Conservation (phyloP, 495 filamentous ascomycete genomes). For the Jackrogersella minutella region DNA sequence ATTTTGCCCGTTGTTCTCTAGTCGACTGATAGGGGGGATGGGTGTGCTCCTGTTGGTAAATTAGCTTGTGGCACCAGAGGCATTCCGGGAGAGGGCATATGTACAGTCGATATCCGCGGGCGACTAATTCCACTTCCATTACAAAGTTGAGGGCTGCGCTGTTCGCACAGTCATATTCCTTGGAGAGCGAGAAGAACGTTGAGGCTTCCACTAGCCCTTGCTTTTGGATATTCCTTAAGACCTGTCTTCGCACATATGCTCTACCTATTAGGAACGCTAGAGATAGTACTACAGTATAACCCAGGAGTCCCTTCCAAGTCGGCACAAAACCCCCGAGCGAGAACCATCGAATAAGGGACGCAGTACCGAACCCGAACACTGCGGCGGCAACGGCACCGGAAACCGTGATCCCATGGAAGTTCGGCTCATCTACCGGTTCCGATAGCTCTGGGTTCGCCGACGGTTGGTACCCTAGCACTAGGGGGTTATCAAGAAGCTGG, state of each 20-base stretch:
- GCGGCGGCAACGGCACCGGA: conserved; percentile 58
- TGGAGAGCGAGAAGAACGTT: conserved; percentile 74
- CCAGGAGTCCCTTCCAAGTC: conserved; percentile 63
- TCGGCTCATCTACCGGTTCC: conserved; percentile 27
- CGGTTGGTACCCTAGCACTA: conserved; percentile 37
- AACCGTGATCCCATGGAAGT: conserved; percentile 43
- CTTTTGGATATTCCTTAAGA: conserved; percentile 81
- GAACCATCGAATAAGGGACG: conserved; percentile 77
- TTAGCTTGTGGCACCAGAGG: conserved; percentile 48
- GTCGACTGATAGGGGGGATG: conserved; percentile 80
- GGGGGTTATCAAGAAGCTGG: conserved; percentile 69
- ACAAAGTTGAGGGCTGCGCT: conserved; percentile 84
- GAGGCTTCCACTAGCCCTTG: conserved; percentile 79
- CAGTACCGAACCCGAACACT: conserved; percentile 71
- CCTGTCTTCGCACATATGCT: conserved; percentile 79
- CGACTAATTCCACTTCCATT: conserved; percentile 96
- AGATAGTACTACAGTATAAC: conserved; percentile 65
- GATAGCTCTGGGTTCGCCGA: conserved; percentile 38
- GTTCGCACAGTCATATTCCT: conserved; percentile 82
- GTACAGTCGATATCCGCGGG: conserved; percentile 91
- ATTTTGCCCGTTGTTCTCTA: conserved; percentile 80
- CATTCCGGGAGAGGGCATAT: conserved; percentile 34
- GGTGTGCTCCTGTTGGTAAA: conserved; percentile 72
- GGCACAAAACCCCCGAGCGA: conserved; percentile 55
- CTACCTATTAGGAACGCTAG: conserved; percentile 67